Conservation (phyloP, 1,284 basidiomycete species). For the Schizophyllum commune region DNA sequence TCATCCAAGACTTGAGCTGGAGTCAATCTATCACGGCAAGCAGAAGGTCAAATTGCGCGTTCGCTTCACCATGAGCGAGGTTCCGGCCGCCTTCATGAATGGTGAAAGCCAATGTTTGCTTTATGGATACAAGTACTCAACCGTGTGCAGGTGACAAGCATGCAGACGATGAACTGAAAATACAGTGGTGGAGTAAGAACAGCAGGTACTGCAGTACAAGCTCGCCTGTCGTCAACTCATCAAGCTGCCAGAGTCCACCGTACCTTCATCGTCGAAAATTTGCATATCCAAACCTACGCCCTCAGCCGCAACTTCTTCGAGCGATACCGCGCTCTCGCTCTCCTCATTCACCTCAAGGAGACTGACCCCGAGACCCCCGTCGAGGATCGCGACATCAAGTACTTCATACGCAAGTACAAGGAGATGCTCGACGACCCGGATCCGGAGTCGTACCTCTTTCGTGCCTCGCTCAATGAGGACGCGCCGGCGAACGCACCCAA, state of each 20-base stretch:
- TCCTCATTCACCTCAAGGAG: neutral
- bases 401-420: neutral
- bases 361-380: neutral
- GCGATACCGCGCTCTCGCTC: neutral
- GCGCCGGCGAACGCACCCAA: neutral
- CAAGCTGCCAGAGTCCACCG: no score
- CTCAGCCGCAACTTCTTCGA: neutral
- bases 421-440: neutral
- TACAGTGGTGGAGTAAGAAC: neutral
- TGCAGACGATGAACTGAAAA: neutral
- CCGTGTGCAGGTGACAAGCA: no score
- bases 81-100: neutral
- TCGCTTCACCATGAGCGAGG: neutral
- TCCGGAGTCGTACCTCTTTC: neutral
- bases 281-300: neutral
- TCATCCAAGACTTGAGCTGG: neutral
- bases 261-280: neutral
- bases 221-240: no score
- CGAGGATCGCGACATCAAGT: neutral
- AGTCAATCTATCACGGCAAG: neutral
- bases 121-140: no score
- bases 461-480: neutral
- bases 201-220: neutral
- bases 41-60: neutral
- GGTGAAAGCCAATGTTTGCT: no score